These are phyloP conservation scores for Lactifluus echinatus DNA, from an alignment of 768 basidiomycete genomes.

Conservation along the genomic window DNA sequence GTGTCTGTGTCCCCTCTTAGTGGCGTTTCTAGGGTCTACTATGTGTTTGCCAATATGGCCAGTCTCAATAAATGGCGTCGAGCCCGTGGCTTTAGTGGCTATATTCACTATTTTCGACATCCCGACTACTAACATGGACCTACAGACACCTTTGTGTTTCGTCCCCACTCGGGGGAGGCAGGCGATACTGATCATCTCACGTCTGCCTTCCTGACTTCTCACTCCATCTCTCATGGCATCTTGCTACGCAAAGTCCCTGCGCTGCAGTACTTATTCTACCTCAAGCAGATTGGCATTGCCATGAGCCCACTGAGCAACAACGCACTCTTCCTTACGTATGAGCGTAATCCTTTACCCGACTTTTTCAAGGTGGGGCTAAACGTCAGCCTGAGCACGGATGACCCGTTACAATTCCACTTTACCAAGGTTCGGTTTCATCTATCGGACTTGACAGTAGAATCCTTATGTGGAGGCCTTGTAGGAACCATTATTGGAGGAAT, in stretches of 20 bases:
- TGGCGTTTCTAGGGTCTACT: constrained; percentile 67
- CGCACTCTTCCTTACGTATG: constrained; percentile 92
- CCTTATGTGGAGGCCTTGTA: constrained; percentile 24
- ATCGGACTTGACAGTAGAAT: not conserved
- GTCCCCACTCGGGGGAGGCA: constrained; percentile 96
- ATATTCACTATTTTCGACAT: not conserved
- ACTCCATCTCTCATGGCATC: constrained; percentile 99
- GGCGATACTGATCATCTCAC: constrained; percentile 97
- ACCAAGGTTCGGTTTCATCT: constrained; percentile 56
- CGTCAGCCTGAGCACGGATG: constrained; percentile 93
- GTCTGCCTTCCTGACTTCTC: constrained; percentile 90
- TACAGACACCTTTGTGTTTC: constrained; percentile 89
- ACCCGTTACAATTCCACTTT: constrained; percentile 95
- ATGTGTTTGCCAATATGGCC: constrained; percentile 95
- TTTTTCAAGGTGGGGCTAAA: constrained; percentile 96
- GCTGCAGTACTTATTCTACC: constrained; percentile 92
- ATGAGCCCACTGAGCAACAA: constrained; percentile 99
- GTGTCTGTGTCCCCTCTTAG: constrained; percentile 4
- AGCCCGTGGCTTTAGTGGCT: constrained; percentile 82
- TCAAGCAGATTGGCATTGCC: constrained; percentile 96
- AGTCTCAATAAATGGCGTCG: constrained; percentile 92
- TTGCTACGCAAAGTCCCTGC: constrained; percentile 95
- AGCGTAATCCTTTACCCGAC: constrained; percentile 93
- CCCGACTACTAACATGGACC: constrained; percentile 3
- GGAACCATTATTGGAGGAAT: constrained; percentile 95